Base-by-base conservation (phyloP, 2,329 filamentous ascomycete genomes). In the Aspergillus nomiae region DNA sequence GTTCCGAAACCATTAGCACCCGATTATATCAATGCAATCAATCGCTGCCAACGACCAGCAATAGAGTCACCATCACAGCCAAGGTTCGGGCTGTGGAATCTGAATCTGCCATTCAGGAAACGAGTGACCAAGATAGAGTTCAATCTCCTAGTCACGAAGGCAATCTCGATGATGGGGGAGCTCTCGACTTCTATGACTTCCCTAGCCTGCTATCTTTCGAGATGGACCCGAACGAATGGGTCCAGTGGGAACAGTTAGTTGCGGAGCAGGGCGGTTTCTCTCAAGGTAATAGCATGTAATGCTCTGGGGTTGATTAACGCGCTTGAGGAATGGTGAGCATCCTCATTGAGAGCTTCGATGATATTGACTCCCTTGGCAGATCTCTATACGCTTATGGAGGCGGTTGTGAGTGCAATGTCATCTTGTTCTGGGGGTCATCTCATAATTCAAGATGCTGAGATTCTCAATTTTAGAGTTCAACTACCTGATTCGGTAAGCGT, bases 221-320 rank as follows among this genome's bases (percentile, higher is more conserved):
- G 34, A 65, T 70, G 64, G 67, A 74, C 38, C 65, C 70, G 12
- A 66, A 69, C 60, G 70, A 73, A 59, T 75, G 73, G 72, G 8
- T 66, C 14, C 71, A 73, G 55, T 75, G 73, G 73, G 73, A 75
- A 24, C 73, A 70, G 26, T 55, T 74, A 34, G 34, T 51, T 28
- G 43, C 28, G 3, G 56, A 64, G 26, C 51, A 55, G 34, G 51
- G 2, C 11, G 12, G 32, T n/a, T 38, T 41, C n/a, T 11, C 30
- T n/a, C 28, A 51, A 30, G 46, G 14, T 30, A 14, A 28, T 16
- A 50, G 26, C 3, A 30, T 28, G 16, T 48, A 50, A 14, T 50
- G 30, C 6, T 30, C 16, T 48, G 24, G n/a, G n/a, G 21, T 12
- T 12, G 11, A 5, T n/a, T 24, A 6, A 12, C n/a, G 4, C 10